Conservation (phyloP, 192 early-diverging fungal genomes). For the Fimicolochytrium jonesii region DNA sequence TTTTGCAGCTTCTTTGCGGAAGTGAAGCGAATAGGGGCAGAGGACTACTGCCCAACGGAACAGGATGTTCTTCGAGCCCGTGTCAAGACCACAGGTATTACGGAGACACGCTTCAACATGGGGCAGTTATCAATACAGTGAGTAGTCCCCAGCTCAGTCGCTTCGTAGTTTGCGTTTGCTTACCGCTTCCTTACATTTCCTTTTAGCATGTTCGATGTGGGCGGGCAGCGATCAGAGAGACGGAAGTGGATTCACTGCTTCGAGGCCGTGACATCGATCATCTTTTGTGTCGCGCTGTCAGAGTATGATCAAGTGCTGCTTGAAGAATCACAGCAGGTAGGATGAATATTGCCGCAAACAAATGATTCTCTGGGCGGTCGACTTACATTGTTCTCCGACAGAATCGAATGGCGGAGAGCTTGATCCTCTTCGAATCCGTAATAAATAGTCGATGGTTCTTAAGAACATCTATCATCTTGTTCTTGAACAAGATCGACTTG, state of each 20-base stretch:
- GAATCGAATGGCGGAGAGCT: conserved; percentile 90
- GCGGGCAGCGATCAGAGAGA: conserved; percentile 78
- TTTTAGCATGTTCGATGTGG: conserved; percentile 77
- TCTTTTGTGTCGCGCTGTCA: conserved; percentile 88
- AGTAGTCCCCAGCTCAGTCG: too few relatives aligned
- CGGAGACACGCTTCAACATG: conserved; percentile 61
- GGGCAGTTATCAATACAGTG: conserved; percentile 35
- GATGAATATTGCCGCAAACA: neutral
- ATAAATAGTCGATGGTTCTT: conserved; percentile 93
- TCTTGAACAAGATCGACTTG: conserved; percentile 92
- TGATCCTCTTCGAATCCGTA: conserved; percentile 85
- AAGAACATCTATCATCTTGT: conserved; percentile 85
- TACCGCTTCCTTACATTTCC: neutral
- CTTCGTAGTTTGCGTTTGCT: too few relatives aligned
- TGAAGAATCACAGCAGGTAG: conserved; percentile 59
- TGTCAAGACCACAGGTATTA: conserved; percentile 60
- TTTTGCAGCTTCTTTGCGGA: conserved; percentile 15
- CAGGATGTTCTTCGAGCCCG: conserved; percentile 66
- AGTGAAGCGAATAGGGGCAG: conserved; percentile 43
- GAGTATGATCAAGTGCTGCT: conserved; percentile 91
- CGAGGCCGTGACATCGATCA: conserved; percentile 83
- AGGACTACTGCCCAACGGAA: conserved; percentile 54
- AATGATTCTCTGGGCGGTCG: neutral
- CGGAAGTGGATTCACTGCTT: conserved; percentile 88
- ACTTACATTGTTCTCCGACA: conserved; percentile 35